phyloP scores from a whole-genome alignment of 805 yeast genomes.

The Brettanomyces sp. region DNA sequence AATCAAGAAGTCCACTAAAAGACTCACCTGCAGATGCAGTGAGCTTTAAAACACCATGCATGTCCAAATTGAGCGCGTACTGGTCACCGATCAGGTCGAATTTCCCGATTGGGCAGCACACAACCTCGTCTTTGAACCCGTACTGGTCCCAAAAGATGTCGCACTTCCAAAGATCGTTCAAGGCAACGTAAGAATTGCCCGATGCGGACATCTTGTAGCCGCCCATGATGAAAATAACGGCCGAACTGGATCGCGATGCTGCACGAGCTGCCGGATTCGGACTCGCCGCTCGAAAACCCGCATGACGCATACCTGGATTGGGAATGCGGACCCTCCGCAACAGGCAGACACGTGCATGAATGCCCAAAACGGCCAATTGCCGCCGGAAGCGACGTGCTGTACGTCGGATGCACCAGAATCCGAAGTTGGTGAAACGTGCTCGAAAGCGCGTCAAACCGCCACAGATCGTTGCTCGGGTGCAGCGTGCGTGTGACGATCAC shows the following conservation, averaged over 20 bases:
- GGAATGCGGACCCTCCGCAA: not conserved
- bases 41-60: constrained; percentile 16
- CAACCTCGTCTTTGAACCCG: constrained; percentile 20
- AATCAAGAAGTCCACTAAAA: not conserved
- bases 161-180: constrained; percentile 26
- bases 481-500: constrained; percentile 27
- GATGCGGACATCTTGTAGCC: constrained; percentile 32
- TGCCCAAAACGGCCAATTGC: constrained; percentile 28
- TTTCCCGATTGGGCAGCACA: constrained; percentile 23
- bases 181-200: constrained; percentile 19
- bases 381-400: constrained; percentile 15
- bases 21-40: constrained; percentile 7
- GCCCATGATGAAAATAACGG: constrained; percentile 36
- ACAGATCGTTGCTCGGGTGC: constrained; percentile 37
- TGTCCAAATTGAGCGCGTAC: constrained; percentile 1
- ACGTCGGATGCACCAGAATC: constrained; percentile 22
- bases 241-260: constrained; percentile 15
- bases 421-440: constrained; percentile 40
- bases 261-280: not conserved
- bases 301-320: too few species aligned
- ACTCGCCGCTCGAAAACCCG: not conserved
- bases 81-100: constrained; percentile 16
- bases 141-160: constrained; percentile 25
- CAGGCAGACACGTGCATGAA: constrained; percentile 1
- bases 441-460: constrained; percentile 46